phyloP scores from a whole-genome alignment of 2,329 filamentous ascomycete genomes.

The Taxawa tesnikishii region DNA sequence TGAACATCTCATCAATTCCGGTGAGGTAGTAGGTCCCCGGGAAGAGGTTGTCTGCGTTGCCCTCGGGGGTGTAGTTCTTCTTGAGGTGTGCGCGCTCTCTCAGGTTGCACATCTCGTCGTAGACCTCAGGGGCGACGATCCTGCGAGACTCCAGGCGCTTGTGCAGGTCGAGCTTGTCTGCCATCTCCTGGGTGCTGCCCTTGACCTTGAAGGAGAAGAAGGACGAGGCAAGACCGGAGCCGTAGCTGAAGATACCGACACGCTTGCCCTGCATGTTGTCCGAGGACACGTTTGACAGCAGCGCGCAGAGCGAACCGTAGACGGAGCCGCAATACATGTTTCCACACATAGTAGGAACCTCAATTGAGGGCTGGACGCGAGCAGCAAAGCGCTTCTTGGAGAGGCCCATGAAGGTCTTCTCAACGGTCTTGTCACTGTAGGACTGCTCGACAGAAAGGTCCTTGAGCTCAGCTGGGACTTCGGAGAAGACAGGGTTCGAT shows the following conservation, averaged over 20 bases:
- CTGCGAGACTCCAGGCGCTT: constrained; percentile 31
- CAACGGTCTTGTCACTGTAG: constrained; percentile 37
- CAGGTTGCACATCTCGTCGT: constrained; percentile 42
- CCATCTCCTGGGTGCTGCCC: constrained; percentile 33
- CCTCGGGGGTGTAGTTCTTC: constrained; percentile 35
- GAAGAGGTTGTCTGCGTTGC: constrained; percentile 29
- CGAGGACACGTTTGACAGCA: constrained; percentile 33
- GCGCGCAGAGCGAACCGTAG: constrained; percentile 36
- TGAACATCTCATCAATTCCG: constrained; percentile 38
- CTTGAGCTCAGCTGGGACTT: constrained; percentile 36
- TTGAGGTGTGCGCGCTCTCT: constrained; percentile 38
- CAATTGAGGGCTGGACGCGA: constrained; percentile 36
- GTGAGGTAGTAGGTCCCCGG: constrained; percentile 40
- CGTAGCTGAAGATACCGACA: constrained; percentile 40
- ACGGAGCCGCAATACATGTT: constrained; percentile 45
- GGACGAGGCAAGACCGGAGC: constrained; percentile 37
- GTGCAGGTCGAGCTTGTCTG: constrained; percentile 35
- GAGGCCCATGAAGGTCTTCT: constrained; percentile 41
- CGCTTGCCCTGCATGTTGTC: constrained; percentile 37
- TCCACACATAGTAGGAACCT: constrained; percentile 40
- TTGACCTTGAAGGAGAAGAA: constrained; percentile 37
- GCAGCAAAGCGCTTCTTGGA: constrained; percentile 38
- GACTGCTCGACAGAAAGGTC: constrained; percentile 34
- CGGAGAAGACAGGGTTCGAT: constrained; percentile 34
- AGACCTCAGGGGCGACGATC: constrained; percentile 33